These are phyloP conservation scores for Sugiyamaella castrensis DNA, from an alignment of 1,139 yeast genomes.

Conservation along the genomic window DNA sequence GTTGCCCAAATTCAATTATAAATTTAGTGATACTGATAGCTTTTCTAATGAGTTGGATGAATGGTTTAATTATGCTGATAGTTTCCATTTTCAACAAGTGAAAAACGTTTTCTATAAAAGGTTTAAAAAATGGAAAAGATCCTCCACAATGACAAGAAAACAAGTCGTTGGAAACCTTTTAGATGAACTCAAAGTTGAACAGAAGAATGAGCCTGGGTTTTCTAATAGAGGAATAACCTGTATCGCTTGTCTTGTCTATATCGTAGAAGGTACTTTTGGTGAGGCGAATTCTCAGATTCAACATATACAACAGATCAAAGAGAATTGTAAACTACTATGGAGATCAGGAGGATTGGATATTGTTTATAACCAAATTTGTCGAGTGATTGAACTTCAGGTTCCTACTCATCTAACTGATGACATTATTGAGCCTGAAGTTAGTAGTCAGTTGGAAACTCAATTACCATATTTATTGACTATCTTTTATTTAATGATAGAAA, in stretches of 20 bases:
- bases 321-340: constrained; percentile 31
- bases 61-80: constrained; percentile 36
- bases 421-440: constrained; percentile 11
- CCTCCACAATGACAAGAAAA: constrained; percentile 8
- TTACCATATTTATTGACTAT: constrained; percentile 51
- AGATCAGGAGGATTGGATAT: constrained; percentile 23
- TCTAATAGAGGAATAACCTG: neutral
- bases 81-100: constrained; percentile 30
- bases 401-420: constrained; percentile 20
- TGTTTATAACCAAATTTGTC: constrained; percentile 22
- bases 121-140: constrained; percentile 19
- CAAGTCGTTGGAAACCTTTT: constrained; percentile 16
- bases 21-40: constrained; percentile 29
- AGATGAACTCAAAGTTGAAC: constrained; percentile 6
- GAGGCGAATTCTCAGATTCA: constrained; percentile 35
- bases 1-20: constrained; percentile 31
- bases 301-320: constrained; percentile 41
- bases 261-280: constrained; percentile 44
- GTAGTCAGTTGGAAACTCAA: constrained; percentile 26
- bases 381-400: constrained; percentile 20
- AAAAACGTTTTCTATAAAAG: constrained; percentile 22
- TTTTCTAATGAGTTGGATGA: constrained; percentile 34
- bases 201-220: constrained; percentile 1
- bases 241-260: constrained; percentile 36
- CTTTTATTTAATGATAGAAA: constrained; percentile 48